Conservation (phyloP, 2,329 filamentous ascomycete genomes). For the Neonectria neomacrospora region DNA sequence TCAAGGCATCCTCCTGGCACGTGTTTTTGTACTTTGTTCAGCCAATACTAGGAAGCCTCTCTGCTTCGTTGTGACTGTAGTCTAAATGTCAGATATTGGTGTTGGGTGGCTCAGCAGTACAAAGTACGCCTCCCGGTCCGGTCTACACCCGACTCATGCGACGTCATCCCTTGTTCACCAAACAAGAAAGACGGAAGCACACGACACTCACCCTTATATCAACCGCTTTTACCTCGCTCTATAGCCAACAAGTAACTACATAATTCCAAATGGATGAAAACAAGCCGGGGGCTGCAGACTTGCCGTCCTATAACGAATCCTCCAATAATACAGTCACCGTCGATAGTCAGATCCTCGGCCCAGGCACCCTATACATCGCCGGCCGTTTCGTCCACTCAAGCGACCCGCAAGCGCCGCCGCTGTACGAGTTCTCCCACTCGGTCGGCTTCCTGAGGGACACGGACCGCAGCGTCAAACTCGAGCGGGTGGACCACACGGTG, state of each 20-base stretch:
- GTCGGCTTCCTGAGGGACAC: conserved; percentile 48
- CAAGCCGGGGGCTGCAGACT: conserved; percentile 21
- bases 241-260: not conserved
- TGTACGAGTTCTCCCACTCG: conserved; percentile 52
- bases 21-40: not conserved
- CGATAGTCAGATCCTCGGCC: conserved; percentile 39
- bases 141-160: conserved; percentile 15
- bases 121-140: not conserved
- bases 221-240: not conserved
- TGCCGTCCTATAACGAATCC: conserved; percentile 42
- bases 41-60: not conserved
- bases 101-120: not conserved
- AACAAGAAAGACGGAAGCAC: conserved; percentile 4
- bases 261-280: conserved; percentile 27
- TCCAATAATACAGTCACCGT: conserved; percentile 13
- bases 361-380: conserved; percentile 48
- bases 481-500: conserved; percentile 47
- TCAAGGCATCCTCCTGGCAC: not conserved
- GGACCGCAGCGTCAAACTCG: conserved; percentile 46
- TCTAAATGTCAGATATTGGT: not conserved
- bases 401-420: conserved; percentile 43
- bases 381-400: conserved; percentile 50
- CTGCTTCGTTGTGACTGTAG: not conserved
- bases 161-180: conserved; percentile 31
- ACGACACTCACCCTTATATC: too few species aligned